A percentile compares a stretch with the other conserved stretches of the same genome.
phyloP scores from a whole-genome alignment of 1,284 basidiomycete genomes.

The Austropuccinia psidii region DNA sequence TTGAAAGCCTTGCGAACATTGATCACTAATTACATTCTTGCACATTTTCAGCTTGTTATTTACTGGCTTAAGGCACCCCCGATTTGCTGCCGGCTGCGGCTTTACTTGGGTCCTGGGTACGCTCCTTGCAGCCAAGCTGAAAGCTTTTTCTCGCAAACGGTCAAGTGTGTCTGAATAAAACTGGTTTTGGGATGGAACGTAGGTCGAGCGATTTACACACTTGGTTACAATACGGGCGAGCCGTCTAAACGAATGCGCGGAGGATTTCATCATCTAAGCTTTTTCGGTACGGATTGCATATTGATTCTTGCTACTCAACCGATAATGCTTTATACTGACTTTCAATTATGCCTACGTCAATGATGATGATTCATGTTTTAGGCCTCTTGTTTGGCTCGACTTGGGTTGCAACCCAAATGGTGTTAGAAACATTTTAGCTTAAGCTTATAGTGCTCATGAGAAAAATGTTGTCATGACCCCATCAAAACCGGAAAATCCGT shows the following conservation, averaged over 20 bases:
- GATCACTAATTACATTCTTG: neutral
- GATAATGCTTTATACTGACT: too few relatives aligned
- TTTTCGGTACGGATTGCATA: constrained; percentile 9
- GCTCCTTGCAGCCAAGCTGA: too few relatives aligned
- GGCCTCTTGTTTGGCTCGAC: constrained; percentile 20
- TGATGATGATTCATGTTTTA: neutral
- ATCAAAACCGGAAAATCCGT: too few relatives aligned
- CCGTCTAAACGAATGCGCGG: constrained; percentile 9
- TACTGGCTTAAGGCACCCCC: constrained; percentile 19
- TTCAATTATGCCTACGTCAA: neutral
- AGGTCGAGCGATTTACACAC: constrained; percentile 12
- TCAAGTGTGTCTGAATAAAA: too few relatives aligned
- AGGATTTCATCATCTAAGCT: constrained; percentile 1
- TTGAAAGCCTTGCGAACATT: neutral
- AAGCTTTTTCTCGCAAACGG: too few relatives aligned
- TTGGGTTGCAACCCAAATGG: constrained; percentile 24
- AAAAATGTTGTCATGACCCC: too few relatives aligned
- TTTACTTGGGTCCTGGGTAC: constrained; percentile 19
- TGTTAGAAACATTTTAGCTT: constrained; percentile 1
- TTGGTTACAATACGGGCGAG: constrained; percentile 15
- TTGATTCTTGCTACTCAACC: neutral
- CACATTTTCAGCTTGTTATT: constrained; percentile 12
- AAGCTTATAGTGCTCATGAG: too few relatives aligned
- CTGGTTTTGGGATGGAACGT: too few relatives aligned
- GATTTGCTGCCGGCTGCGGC: constrained; percentile 16